Base-by-base conservation (phyloP, 192 early-diverging fungal genomes). In the Rhizophagus clarus region DNA sequence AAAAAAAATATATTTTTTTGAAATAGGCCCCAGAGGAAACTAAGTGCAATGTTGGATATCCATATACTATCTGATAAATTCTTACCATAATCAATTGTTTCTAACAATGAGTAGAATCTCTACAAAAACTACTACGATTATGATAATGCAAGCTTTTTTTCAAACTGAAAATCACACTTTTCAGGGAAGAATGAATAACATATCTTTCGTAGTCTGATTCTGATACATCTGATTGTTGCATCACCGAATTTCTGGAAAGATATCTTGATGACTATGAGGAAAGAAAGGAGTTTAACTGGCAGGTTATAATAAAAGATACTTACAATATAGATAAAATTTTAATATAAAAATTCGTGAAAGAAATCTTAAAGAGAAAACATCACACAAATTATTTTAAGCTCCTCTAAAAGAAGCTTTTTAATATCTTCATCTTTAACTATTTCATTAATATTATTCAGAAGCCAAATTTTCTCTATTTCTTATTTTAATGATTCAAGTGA, bases 321-420 rank as follows among this genome's bases (percentile, higher is more conserved):
- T 75, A 75, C 56, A 75, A 75, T 75, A 75, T 61, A 56, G 74
- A 60, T 22, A 75, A 45, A 40, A 61, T 74, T 4, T 74, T 74
- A 31, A 47, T 56, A 74, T 24, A 74, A 74, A 74, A 74, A 29
- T 3, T 74, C 32, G n/a, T 47, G 42, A 51, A 74, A 56, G 49
- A 6, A n/a, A 28, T 74, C 72, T 73, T 73, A 28, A 4, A 73
- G 72, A 73, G 42, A 20, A 56, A 32, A 73, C 24, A 32, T 24
- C 24, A 49, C 24, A 2, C 67, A 11, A 20, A 8, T 60, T 60
- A 28, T 74, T 60, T 74, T 60, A 20, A 74, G 51, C 3, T 31
- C 51, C 28, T 73, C 72, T 20, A 31, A 51, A 24, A 60, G 12
- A 47, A 56, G 40, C 3, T 74, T 73, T 47, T 20, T 74, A 34